These are phyloP conservation scores for Daldinia caldariorum DNA, from an alignment of 495 filamentous ascomycete species.

Conservation along the genomic window DNA sequence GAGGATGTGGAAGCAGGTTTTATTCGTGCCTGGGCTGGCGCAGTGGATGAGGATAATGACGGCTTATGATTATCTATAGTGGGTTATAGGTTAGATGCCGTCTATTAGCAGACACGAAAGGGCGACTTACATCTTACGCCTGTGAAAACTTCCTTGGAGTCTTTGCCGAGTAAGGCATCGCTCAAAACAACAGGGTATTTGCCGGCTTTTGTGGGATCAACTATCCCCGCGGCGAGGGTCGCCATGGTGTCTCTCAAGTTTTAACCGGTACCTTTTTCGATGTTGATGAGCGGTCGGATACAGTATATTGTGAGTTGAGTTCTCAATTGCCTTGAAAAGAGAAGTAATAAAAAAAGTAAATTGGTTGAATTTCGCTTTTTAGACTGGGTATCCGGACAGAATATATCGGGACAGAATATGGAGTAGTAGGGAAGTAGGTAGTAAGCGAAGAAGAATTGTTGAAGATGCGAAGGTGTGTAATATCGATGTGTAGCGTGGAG, in stretches of 20 bases:
- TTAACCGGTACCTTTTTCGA: not conserved
- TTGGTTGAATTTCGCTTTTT: too few species aligned
- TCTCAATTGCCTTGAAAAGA: not conserved
- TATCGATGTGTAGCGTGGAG: constrained; percentile 3
- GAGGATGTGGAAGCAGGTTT: constrained; percentile 51
- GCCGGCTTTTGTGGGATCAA: constrained; percentile 61
- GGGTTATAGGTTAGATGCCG: constrained; percentile 19
- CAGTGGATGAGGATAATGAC: constrained; percentile 55
- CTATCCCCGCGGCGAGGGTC: constrained; percentile 48
- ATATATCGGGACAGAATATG: too few species aligned
- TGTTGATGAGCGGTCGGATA: constrained; percentile 12
- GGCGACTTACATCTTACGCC: constrained; percentile 60
- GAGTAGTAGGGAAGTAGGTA: too few species aligned
- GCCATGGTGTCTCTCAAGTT: constrained; percentile 38
- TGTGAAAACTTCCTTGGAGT: constrained; percentile 62
- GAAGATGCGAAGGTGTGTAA: not conserved
- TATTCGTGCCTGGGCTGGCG: constrained; percentile 56
- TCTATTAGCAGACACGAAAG: not conserved
- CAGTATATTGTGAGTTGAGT: not conserved
- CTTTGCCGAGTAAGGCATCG: constrained; percentile 63
- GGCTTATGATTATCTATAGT: constrained; percentile 64
- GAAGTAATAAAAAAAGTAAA: too few species aligned
- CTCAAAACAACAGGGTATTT: constrained; percentile 66
- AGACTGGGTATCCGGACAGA: too few species aligned
- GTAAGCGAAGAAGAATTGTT: not conserved